Conservation (phyloP, 228 moss, liverwort and hornwort genomes). For the Sphagnum fallax region DNA sequence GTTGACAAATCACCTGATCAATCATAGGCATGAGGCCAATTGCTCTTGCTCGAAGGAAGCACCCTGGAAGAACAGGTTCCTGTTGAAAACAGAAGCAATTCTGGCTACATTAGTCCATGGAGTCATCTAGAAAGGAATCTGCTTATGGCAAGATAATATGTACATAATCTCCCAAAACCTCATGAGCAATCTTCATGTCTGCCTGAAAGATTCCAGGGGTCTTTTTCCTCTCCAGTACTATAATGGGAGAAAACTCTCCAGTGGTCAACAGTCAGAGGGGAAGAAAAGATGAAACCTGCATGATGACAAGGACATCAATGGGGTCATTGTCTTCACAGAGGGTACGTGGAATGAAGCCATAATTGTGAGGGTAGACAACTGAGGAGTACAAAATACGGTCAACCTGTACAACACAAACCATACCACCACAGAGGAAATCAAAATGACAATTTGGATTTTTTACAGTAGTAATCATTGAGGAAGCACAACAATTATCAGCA, state of each 20-base stretch:
- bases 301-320: conserved; percentile 78
- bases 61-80: conserved; percentile 52
- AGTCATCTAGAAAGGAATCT: too few relatives aligned
- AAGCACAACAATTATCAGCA: background rate
- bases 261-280: background rate
- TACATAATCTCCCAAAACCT: too few relatives aligned
- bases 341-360: conserved; percentile 92
- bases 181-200: too few relatives aligned
- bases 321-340: conserved; percentile 95
- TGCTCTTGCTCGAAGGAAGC: conserved; percentile 47
- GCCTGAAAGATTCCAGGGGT: too few relatives aligned
- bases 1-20: conserved; percentile 10
- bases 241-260: too few relatives aligned
- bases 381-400: conserved; percentile 86
- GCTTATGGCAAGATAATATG: too few relatives aligned
- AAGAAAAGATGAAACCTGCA: conserved; percentile 45
- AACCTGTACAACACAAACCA: conserved; percentile 7
- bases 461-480: too few relatives aligned
- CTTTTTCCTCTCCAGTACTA: too few relatives aligned
- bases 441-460: background rate
- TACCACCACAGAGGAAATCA: background rate
- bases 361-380: conserved; percentile 95
- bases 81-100: conserved; percentile 3
- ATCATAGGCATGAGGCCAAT: conserved; percentile 66
- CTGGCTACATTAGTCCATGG: too few relatives aligned